A percentile compares a stretch with the other conserved stretches of the same genome.
phyloP scores from a whole-genome alignment of 108 stramenopile genomes.

The Aurantiochytrium sp. region DNA sequence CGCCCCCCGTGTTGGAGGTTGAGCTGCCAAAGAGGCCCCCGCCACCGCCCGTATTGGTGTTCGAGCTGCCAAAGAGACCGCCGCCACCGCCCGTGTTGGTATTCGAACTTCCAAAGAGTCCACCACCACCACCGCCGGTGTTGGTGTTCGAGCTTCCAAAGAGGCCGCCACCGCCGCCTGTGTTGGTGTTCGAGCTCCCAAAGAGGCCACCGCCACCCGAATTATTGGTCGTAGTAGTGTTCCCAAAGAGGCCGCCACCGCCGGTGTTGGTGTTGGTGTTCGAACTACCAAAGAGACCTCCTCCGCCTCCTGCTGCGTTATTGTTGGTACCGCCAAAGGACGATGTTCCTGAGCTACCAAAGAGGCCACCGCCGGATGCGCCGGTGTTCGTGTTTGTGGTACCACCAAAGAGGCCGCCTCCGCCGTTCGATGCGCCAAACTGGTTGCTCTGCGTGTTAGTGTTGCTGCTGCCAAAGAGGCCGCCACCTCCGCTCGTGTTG shows the following conservation, averaged over 20 bases:
- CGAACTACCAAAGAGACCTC: neutral
- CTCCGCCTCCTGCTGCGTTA: neutral
- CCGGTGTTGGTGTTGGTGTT: neutral
- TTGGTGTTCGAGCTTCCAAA: slow-evolving; percentile 51
- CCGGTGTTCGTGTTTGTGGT: neutral
- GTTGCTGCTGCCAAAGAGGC: neutral
- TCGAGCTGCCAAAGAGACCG: slow-evolving; percentile 20
- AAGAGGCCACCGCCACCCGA: slow-evolving; percentile 51
- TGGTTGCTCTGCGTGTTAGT: neutral
- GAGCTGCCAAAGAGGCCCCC: slow-evolving; percentile 59
- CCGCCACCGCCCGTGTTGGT: slow-evolving; percentile 27
- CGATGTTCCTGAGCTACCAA: neutral
- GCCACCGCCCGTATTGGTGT: slow-evolving; percentile 39
- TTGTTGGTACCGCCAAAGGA: neutral
- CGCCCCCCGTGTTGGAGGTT: neutral
- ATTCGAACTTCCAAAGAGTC: neutral
- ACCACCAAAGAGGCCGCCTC: neutral
- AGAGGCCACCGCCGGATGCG: neutral
- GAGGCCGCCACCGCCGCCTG: slow-evolving; percentile 34
- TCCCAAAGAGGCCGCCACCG: neutral
- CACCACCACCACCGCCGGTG: neutral
- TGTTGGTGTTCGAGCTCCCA: slow-evolving; percentile 54
- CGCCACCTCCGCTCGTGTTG: neutral
- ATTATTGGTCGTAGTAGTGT: neutral
- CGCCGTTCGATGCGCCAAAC: neutral